These are phyloP conservation scores for Smallanthus sonchifolius DNA, from an alignment of 129 eudicot genomes.

Conservation along the genomic window DNA sequence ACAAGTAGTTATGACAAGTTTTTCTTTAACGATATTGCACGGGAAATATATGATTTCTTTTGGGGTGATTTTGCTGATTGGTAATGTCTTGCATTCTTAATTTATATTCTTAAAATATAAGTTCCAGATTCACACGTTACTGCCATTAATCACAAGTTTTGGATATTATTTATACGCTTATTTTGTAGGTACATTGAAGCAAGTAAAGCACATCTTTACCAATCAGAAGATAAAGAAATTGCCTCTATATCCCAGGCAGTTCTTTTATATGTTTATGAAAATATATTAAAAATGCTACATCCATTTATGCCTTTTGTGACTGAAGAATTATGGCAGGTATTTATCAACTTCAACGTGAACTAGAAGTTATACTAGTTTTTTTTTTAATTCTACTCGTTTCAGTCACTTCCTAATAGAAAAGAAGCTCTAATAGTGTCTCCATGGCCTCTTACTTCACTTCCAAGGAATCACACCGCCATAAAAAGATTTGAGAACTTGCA, in stretches of 20 bases:
- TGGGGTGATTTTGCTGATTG: conserved; percentile 99
- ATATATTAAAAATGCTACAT: conserved; percentile 75
- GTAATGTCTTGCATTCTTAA: conserved; percentile 36
- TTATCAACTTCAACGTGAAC: background rate
- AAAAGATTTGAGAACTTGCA: conserved; percentile 92
- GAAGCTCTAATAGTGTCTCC: conserved; percentile 84
- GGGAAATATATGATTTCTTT: conserved; percentile 88
- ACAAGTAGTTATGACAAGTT: conserved; percentile 84
- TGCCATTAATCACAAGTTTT: background rate
- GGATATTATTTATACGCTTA: background rate
- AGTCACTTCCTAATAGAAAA: conserved; percentile 78
- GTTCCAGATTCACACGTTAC: conserved; percentile 3
- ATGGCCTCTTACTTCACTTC: conserved; percentile 90
- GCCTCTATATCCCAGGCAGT: conserved; percentile 75
- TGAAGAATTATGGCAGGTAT: conserved; percentile 96
- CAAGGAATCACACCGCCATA: conserved; percentile 56
- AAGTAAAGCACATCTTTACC: conserved; percentile 90
- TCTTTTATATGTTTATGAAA: conserved; percentile 80
- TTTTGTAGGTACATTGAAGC: conserved; percentile 90
- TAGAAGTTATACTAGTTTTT: background rate
- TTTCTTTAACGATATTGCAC: conserved; percentile 87
- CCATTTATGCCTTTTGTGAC: conserved; percentile 99
- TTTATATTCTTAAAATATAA: background rate
- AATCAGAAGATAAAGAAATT: conserved; percentile 45
- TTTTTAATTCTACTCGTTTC: conserved; percentile 8